Percentiles rank a stretch among this genome's conserved stretches.
These are phyloP conservation scores for Malus sylvestris DNA, from an alignment of 306 rosid genomes.

Conservation along the genomic window DNA sequence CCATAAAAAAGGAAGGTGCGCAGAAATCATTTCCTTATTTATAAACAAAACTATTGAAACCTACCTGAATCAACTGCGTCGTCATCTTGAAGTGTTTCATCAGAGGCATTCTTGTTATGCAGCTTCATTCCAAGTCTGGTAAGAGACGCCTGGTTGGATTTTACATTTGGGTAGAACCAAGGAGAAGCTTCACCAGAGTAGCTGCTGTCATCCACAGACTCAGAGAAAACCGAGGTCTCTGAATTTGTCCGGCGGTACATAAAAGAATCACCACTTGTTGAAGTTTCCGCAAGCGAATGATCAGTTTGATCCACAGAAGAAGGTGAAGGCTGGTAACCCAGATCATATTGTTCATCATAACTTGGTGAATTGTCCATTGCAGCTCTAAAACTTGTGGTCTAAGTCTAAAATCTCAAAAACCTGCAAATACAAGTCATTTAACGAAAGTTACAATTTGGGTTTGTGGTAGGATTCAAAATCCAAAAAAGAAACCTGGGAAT, in stretches of 20 bases:
- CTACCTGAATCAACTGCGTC: constrained; percentile 59
- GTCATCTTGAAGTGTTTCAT: constrained; percentile 44
- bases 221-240: constrained; percentile 62
- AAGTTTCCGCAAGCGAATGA: constrained; percentile 46
- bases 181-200: constrained; percentile 57
- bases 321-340: constrained; percentile 53
- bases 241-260: constrained; percentile 55
- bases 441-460: constrained; percentile 2
- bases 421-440: constrained; percentile 43
- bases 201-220: constrained; percentile 47
- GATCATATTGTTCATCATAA: constrained; percentile 45
- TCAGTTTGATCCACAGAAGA: constrained; percentile 71
- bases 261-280: constrained; percentile 62
- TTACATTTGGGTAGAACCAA: constrained; percentile 34
- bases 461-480: constrained; percentile 15
- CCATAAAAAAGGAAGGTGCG: neutral
- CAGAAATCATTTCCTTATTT: neutral
- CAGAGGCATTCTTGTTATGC: constrained; percentile 16
- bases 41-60: constrained; percentile 9
- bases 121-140: constrained; percentile 47
- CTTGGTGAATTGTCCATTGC: constrained; percentile 50
- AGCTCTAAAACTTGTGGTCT: constrained; percentile 4
- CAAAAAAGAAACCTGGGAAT: constrained; percentile 13
- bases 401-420: constrained; percentile 29
- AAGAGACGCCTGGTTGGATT: constrained; percentile 40